These are phyloP conservation scores for Hypoxylon sp. DNA, from an alignment of 2,329 filamentous ascomycete species.

Conservation along the genomic window DNA sequence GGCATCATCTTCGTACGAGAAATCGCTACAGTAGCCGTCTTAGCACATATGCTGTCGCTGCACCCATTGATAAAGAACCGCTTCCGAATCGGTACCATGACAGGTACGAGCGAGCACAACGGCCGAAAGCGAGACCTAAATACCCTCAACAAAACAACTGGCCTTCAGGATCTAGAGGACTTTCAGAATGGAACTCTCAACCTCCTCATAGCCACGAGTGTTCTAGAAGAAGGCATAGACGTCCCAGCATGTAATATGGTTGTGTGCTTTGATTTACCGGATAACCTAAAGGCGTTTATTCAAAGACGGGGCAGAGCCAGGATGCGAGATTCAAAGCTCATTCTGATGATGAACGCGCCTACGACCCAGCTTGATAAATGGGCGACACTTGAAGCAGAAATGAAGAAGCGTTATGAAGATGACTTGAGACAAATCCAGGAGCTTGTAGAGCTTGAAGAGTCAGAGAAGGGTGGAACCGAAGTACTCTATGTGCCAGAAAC, in stretches of 20 bases:
- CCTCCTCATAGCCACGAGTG: constrained; percentile 73
- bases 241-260: constrained; percentile 75
- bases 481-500: constrained; percentile 59
- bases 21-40: constrained; percentile 71
- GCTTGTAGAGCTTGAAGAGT: constrained; percentile 65
- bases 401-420: constrained; percentile 78
- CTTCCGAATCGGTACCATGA: constrained; percentile 68
- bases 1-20: constrained; percentile 79
- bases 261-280: constrained; percentile 68
- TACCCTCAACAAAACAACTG: constrained; percentile 50
- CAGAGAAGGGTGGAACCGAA: constrained; percentile 52
- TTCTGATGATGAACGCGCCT: constrained; percentile 60
- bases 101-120: constrained; percentile 64
- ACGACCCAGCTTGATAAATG: constrained; percentile 64
- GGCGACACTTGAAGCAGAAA: constrained; percentile 77
- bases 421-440: constrained; percentile 68
- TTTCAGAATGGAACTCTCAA: constrained; percentile 71
- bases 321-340: constrained; percentile 65
- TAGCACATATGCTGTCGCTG: constrained; percentile 69
- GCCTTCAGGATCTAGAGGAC: constrained; percentile 59
- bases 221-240: constrained; percentile 78
- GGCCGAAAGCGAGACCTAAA: constrained; percentile 59
- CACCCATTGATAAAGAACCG: constrained; percentile 64
- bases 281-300: constrained; percentile 70
- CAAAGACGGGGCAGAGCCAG: constrained; percentile 70